These are phyloP conservation scores for Filobasidium wieringae DNA, from an alignment of 768 basidiomycete species.

Conservation along the genomic window DNA sequence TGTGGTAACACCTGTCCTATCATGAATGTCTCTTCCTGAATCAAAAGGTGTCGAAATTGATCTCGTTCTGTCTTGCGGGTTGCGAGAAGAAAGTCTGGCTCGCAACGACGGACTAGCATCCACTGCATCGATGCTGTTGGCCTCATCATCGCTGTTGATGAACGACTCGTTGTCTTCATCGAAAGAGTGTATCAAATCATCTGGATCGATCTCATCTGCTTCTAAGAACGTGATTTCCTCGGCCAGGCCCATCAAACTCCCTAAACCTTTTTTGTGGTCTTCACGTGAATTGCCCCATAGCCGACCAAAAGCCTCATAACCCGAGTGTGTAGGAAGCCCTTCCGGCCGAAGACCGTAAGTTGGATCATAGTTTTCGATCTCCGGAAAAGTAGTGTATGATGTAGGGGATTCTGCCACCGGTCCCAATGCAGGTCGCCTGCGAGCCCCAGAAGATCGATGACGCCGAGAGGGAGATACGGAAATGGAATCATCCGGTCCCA, in stretches of 20 bases:
- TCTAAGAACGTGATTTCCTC: neutral
- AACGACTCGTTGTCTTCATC: neutral
- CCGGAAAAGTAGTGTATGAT: conserved; percentile 45
- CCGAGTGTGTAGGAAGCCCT: conserved; percentile 70
- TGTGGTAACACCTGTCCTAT: neutral
- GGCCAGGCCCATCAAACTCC: conserved; percentile 40
- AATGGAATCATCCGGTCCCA: neutral
- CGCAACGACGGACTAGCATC: conserved; percentile 26
- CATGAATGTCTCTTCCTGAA: neutral
- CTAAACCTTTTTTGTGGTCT: conserved; percentile 35
- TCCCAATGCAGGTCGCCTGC: conserved; percentile 4
- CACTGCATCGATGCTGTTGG: conserved; percentile 26
- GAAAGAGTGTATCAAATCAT: conserved; percentile 33
- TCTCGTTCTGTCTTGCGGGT: neutral
- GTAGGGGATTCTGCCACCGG: conserved; percentile 31
- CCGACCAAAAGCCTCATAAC: conserved; percentile 64
- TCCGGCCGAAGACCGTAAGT: conserved; percentile 93
- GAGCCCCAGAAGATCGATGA: neutral
- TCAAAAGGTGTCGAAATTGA: neutral
- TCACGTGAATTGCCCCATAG: conserved; percentile 45
- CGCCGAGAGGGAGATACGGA: conserved; percentile 29
- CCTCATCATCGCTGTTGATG: conserved; percentile 13
- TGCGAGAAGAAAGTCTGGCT: neutral
- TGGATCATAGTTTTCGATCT: conserved; percentile 82
- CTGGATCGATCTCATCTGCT: conserved; percentile 29